Evolutionary conservation across 805 yeast genomes (phyloP).

Genomic region (Pichia heedii): DNA sequence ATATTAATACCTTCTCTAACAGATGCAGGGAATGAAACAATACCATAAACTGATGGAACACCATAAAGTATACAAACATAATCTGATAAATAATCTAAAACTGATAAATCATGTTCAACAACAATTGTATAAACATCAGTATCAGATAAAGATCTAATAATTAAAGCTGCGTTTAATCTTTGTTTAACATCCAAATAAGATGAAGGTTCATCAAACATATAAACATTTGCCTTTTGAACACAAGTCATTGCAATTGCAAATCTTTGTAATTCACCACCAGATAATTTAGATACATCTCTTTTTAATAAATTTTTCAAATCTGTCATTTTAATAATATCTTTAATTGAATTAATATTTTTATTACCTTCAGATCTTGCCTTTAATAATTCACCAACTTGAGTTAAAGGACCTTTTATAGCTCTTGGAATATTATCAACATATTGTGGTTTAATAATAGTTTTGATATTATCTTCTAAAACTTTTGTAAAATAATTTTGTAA

Average conservation of each 20-base stretch:
- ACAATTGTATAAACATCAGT: conserved; percentile 82
- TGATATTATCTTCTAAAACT: conserved; percentile 85
- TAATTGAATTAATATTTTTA: conserved; percentile 37
- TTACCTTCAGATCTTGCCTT: conserved; percentile 69
- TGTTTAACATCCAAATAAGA: conserved; percentile 98
- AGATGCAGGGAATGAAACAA: conserved; percentile 90
- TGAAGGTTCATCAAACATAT: conserved; percentile 99
- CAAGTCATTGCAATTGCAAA: conserved; percentile 97
- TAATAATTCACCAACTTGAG: conserved; percentile 77
- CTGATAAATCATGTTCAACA: conserved; percentile 98
- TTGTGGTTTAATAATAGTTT: conserved; percentile 97
- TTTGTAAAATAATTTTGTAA: conserved; percentile 94
- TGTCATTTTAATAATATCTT: conserved; percentile 55
- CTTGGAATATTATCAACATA: conserved; percentile 96
- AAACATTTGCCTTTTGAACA: conserved; percentile 89
- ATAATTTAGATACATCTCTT: conserved; percentile 82
- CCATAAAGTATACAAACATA: conserved; percentile 95
- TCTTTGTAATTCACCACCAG: conserved; percentile 99
- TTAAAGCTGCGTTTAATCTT: conserved; percentile 94
- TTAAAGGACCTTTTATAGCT: conserved; percentile 85
- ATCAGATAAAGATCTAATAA: conserved; percentile 75
- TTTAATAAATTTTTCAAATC: conserved; percentile 69
- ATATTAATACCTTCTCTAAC: conserved; percentile 99
- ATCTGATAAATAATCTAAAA: conserved; percentile 93
- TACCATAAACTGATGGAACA: conserved; percentile 98